Conservation (phyloP, 495 filamentous ascomycete species). For the Thozetella sp. region DNA sequence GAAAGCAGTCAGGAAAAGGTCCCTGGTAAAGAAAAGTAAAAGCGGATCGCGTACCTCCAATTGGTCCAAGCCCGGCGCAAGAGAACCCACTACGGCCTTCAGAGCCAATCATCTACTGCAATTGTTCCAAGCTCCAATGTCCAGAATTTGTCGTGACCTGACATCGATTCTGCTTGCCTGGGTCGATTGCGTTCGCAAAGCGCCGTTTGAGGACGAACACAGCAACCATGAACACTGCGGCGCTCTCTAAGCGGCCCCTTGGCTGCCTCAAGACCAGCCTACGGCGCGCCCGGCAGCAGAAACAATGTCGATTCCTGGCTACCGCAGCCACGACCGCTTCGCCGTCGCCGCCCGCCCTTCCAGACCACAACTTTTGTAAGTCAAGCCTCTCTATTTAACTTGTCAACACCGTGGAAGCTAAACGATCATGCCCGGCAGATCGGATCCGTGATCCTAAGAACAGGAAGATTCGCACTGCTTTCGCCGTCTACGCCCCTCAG, state of each 20-base stretch:
- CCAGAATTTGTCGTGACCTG: conserved; percentile 7
- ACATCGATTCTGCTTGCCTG: conserved; percentile 4
- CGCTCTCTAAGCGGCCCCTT: conserved; percentile 60
- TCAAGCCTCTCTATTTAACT: neutral
- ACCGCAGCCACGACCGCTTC: conserved; percentile 26
- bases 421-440: conserved; percentile 6
- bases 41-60: conserved; percentile 4
- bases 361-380: conserved; percentile 32
- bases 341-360: conserved; percentile 17
- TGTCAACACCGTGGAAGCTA: neutral
- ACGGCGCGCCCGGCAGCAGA: conserved; percentile 44
- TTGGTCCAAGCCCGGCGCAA: conserved; percentile 1
- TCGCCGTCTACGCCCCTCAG: conserved; percentile 49
- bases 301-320: conserved; percentile 33
- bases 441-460: conserved; percentile 22
- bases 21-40: conserved; percentile 10
- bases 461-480: conserved; percentile 32
- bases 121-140: conserved; percentile 4
- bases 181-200: conserved; percentile 7
- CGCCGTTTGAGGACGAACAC: conserved; percentile 11
- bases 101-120: neutral
- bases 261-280: conserved; percentile 66
- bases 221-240: conserved; percentile 59
- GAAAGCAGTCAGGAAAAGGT: neutral
- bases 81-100: neutral